Base-by-base conservation (phyloP, 2,329 filamentous ascomycete species). In the Clarireedia sp. region DNA sequence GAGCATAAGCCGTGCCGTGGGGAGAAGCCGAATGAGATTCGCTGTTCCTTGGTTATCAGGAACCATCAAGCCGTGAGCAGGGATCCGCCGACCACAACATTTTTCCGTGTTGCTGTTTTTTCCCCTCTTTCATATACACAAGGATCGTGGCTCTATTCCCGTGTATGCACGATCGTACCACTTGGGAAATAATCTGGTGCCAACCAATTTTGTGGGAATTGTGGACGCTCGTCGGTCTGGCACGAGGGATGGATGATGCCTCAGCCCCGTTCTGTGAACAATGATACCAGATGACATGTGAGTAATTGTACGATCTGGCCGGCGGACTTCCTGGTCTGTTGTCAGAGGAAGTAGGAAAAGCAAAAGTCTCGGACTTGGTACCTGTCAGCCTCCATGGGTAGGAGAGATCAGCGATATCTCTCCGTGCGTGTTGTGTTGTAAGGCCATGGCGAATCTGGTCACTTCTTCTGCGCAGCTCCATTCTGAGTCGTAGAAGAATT, bases 361-460 rank as follows among this genome's bases (percentile, higher is more conserved):
- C n/a, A 12, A 17, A 17, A 24, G 48, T 17, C 14, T 40, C 51
- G 48, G 44, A n/a, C 23, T 26, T 43, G 23, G n/a, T 33, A 33
- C 23, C 37, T 50, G 46, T 55, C 46, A 50, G 52, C 46, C 37
- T 50, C 21, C 46, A 55, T 36, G 46, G 46, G 19, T 55, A 23
- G 24, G 26, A 21, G 40, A 26, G 52, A 43, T 54, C 45, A 54
- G 24, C 23, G 44, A 14, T 48, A 23, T 16, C 33, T 38, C 5
- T 24, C 43, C 33, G 21, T 19, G 23, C n/a, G n/a, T n/a, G n/a
- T n/a, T n/a, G 10, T 46, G 16, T 26, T 46, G 23, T 17, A 36
- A 29, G 45, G 36, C 10, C 45, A 41, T 48, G 23, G 44, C 23
- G 38, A 41, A 12, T 54, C 33, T 51, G 19, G n/a, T 23, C n/a